phyloP scores from a whole-genome alignment of 2,329 filamentous ascomycete genomes.

The Helicocarpus griseus region DNA sequence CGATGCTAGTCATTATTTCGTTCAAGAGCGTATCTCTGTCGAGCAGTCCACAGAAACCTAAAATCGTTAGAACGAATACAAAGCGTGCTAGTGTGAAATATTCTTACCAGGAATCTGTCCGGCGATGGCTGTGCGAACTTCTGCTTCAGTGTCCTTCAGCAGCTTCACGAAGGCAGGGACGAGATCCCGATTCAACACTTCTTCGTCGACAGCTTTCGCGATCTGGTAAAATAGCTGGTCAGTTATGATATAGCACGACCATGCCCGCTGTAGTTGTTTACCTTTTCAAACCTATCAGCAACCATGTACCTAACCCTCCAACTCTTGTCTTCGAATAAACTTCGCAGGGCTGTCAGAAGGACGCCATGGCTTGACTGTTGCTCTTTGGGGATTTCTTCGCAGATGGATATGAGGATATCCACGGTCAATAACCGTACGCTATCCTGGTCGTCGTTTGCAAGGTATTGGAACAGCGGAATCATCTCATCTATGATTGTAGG shows the following conservation, averaged over 20 bases:
- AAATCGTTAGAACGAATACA: conserved; percentile 13
- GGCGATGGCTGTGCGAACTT: conserved; percentile 92
- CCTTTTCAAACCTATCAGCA: conserved; percentile 96
- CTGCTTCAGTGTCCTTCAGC: conserved; percentile 93
- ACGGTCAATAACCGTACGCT: conserved; percentile 93
- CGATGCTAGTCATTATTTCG: conserved; percentile 92
- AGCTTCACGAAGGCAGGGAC: conserved; percentile 96
- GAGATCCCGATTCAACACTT: conserved; percentile 86
- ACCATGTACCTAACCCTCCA: conserved; percentile 99
- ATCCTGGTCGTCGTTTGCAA: conserved; percentile 93
- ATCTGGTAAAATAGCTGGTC: conserved; percentile 48
- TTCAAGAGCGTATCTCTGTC: conserved; percentile 81
- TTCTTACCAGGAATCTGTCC: conserved; percentile 77
- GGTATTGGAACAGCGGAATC: conserved; percentile 96
- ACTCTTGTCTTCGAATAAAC: conserved; percentile 96
- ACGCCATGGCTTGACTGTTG: conserved; percentile 95
- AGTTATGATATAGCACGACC: background rate
- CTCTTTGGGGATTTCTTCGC: conserved; percentile 94
- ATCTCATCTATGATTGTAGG: conserved; percentile 93
- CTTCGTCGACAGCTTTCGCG: conserved; percentile 94
- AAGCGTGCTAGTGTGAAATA: background rate
- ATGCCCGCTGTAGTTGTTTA: conserved; percentile 24
- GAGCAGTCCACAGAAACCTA: conserved; percentile 84
- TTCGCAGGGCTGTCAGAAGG: conserved; percentile 78
- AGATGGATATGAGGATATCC: conserved; percentile 90